Evolutionary conservation across 2,329 filamentous ascomycete genomes (phyloP).

Genomic region (Aspergillus aculeatinus): DNA sequence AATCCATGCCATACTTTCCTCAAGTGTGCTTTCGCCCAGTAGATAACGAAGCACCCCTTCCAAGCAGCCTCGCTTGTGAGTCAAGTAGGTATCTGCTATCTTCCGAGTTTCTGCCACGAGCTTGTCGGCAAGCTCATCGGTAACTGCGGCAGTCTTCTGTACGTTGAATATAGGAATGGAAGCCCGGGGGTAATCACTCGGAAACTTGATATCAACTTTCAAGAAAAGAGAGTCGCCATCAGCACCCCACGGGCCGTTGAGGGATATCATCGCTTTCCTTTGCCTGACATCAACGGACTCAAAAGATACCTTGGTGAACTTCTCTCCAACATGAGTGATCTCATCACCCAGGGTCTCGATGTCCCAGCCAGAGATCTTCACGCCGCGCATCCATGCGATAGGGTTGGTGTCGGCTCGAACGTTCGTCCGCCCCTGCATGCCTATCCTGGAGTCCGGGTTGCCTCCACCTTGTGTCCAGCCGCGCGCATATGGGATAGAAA

Average conservation of each 20-base stretch:
- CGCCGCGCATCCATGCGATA: slow-evolving; percentile 65
- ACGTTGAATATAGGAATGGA: slow-evolving; percentile 54
- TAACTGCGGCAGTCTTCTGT: slow-evolving; percentile 59
- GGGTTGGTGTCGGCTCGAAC: slow-evolving; percentile 55
- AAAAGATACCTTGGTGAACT: slow-evolving; percentile 60
- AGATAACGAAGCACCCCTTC: slow-evolving; percentile 63
- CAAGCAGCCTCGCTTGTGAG: slow-evolving; percentile 56
- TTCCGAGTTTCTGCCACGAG: slow-evolving; percentile 53
- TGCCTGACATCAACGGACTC: slow-evolving; percentile 58
- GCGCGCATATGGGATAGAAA: slow-evolving; percentile 54
- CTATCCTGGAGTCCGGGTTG: slow-evolving; percentile 49
- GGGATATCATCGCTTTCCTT: slow-evolving; percentile 55
- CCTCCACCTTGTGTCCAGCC: slow-evolving; percentile 46
- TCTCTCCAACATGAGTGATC: slow-evolving; percentile 60
- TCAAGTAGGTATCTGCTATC: slow-evolving; percentile 57
- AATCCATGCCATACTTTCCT: slow-evolving; percentile 55
- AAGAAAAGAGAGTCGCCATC: slow-evolving; percentile 55
- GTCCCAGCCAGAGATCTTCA: slow-evolving; percentile 58
- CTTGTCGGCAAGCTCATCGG: slow-evolving; percentile 50
- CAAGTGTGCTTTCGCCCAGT: slow-evolving; percentile 57
- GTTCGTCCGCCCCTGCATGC: slow-evolving; percentile 50
- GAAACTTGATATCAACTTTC: slow-evolving; percentile 59
- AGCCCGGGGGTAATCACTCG: slow-evolving; percentile 54
- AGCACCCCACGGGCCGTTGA: slow-evolving; percentile 61
- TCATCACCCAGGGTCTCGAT: slow-evolving; percentile 59